Evolutionary conservation across 192 early-diverging fungal species (phyloP), one percentile per base, ranked within the genome.

Genomic region (Entomortierella parvispora): DNA sequence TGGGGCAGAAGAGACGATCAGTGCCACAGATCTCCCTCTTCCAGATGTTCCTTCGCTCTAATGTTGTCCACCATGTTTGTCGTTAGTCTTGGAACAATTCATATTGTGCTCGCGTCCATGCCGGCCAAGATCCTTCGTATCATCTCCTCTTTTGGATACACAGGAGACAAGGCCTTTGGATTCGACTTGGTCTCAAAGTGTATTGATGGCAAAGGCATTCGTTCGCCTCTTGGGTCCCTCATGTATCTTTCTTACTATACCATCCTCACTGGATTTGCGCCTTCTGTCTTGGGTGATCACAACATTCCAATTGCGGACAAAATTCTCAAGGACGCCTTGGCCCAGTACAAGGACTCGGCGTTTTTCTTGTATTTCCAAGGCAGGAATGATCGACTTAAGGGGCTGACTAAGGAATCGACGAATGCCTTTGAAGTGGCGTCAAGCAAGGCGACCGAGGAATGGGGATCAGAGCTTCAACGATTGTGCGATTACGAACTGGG

Each of bases 171-270:
- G 60, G 69, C 82, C 28, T 76, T 88, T 46, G 86, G 86, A 12
- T 81, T 88, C 53, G 84, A 83, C 14, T 45, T 88, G 25, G 58
- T 88, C 14, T 80, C 81, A 34, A 69, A 81, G 55, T 80, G 79
- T 37, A 68, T 87, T 43, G 77, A 81, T 22, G 80, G 80, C 37
- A 67, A 77, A 46, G 76, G 83, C 17, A 80, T 87, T 26, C 83
- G 85, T 12, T 87, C 85, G 2, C 85, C 85, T 0, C 43, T 84
- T 47, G 85, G 83, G 20, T 87, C 85, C 1, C 57, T 87, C 18
- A 77, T 84, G 85, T 88, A 83, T 74, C 71, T 80, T 15, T 22
- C 82, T 23, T 85, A 85, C 20, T 87, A 87, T 69, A 79, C 82
- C 25, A 79, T 82, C 4, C 48, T 83, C 23, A 82, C 82, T 17